These are phyloP conservation scores for Erysimum cheiri DNA, from an alignment of 441 rosid genomes.

Conservation along the genomic window DNA sequence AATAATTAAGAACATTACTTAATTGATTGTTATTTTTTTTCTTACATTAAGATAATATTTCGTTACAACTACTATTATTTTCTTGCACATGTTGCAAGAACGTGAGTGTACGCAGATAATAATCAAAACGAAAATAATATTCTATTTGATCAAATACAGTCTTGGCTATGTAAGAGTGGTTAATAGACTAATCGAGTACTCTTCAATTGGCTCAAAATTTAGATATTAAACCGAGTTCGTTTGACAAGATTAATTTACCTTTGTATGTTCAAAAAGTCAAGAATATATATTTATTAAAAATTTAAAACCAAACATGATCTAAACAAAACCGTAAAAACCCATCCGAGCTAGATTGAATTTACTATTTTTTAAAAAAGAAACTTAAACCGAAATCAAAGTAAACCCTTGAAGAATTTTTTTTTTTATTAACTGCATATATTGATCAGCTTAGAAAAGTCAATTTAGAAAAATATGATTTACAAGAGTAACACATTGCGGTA, in stretches of 20 bases:
- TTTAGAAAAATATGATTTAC: too few relatives aligned
- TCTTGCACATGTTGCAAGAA: conserved; percentile 38
- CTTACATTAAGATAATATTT: conserved; percentile 6
- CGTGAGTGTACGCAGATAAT: conserved; percentile 26
- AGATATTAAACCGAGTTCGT: not conserved
- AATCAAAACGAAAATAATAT: not conserved
- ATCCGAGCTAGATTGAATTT: not conserved
- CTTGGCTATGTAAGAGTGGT: not conserved
- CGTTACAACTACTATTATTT: conserved; percentile 4
- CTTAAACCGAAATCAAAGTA: not conserved
- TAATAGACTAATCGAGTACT: not conserved
- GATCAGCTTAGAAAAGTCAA: too few relatives aligned
- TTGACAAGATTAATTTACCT: too few relatives aligned
- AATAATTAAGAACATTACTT: conserved; percentile 14
- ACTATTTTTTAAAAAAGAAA: not conserved
- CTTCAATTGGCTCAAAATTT: not conserved
- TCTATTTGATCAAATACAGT: not conserved
- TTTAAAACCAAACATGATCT: not conserved
- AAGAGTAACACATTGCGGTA: too few relatives aligned
- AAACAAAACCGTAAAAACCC: not conserved
- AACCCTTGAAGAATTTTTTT: not conserved
- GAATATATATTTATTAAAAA: not conserved
- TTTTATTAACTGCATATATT: too few relatives aligned
- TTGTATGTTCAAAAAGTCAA: not conserved
- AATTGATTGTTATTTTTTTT: not conserved